Evolutionary conservation across 306 rosid species (phyloP), one percentile per base, ranked within the genome.

Genomic region (Cotoneaster glaucophyllus): DNA sequence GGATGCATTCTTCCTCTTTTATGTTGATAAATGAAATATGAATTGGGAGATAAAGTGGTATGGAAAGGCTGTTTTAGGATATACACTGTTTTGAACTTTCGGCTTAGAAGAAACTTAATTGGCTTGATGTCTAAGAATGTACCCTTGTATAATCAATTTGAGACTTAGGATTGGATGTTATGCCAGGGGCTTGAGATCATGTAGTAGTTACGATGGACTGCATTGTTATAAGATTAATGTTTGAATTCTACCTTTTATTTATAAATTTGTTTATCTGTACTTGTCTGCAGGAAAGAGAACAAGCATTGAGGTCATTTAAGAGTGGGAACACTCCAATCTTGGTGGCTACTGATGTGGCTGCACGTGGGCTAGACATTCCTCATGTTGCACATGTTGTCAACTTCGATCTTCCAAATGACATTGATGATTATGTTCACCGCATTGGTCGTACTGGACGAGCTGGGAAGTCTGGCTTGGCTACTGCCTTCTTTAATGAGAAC

Each of bases 281-380:
- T 62, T 66, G 39, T 62, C 50, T 87, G 85, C 91, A 93, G 97
- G 97, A 92, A 88, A 90, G 96, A 74, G 96, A 93, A 77, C 77
- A 62, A 3, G 96, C 97, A 61, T 83, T 93, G 78, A 87, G 90
- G 83, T 88, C 93, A 29, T 92, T 92, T 79, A 88, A 89, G 83
- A 92, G 93, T 77, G 97, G 97, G 25, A 87, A 88, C 64, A 88
- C 93, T 45, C 97, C 97, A 8, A 92, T 92, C 64, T 83, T 92
- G 92, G 97, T 92, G 54, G 97, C 97, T 65, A 92, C 97, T 64
- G 97, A 92, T 80, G 97, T 92, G 76, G 97, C 97, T 50, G 97
- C 97, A 14, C 96, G 97, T 74, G 97, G 97, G 70, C 96, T 92
- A 79, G 96, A 92, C 66, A 92, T 92, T 77, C 97, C 96, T 37